Evolutionary conservation across 768 basidiomycete species (phyloP), one percentile per base, ranked within the genome.

Genomic region (Sistotremastrum niveocremeum): DNA sequence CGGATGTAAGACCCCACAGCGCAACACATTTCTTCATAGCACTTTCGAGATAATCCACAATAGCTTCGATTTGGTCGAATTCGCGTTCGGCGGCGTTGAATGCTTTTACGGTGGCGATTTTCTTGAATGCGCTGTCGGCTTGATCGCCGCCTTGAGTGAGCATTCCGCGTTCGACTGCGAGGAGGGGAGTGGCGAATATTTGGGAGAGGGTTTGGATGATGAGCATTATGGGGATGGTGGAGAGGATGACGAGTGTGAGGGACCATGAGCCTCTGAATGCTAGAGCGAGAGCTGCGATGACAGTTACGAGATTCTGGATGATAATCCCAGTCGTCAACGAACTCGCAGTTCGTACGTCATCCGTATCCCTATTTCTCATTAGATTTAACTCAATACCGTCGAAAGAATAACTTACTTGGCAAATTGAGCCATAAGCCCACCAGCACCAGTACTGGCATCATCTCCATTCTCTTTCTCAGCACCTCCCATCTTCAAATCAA

Each of bases 371-470:
- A 52, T 4, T 40, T 39, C 4, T 54, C 44, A 44, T 51, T 31
- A 42, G 42, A 34, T 7, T 4, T 4, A 2, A 12, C 32, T 3
- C 5, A 0, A 9, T 9, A n/a, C 8, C 9, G 11, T 39, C 12
- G 37, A 34, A 38, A 34, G 10, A 20, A n/a, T 12, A 8, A 56
- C 60, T 38, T 47, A 87, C 89, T 79, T 78, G 34, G 84, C 75
- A 60, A 95, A 97, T 57, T 89, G 86, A 45, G 87, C 81, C 90
- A 94, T 93, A 39, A 95, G 68, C 20, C 90, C 91, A 49, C 84
- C 89, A 42, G 89, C 88, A 50, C 87, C 86, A 41, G 81, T 65
- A 36, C 76, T 71, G 29, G 73, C 72, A 37, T 71, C 60, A 2
- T 20, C 20, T 2, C 20, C 20, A 33, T 61, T 64, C 34, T 71